Evolutionary conservation across 129 eudicot species (phyloP), one percentile per base, ranked within the genome.

Genomic region (Scalesia atractyloides): DNA sequence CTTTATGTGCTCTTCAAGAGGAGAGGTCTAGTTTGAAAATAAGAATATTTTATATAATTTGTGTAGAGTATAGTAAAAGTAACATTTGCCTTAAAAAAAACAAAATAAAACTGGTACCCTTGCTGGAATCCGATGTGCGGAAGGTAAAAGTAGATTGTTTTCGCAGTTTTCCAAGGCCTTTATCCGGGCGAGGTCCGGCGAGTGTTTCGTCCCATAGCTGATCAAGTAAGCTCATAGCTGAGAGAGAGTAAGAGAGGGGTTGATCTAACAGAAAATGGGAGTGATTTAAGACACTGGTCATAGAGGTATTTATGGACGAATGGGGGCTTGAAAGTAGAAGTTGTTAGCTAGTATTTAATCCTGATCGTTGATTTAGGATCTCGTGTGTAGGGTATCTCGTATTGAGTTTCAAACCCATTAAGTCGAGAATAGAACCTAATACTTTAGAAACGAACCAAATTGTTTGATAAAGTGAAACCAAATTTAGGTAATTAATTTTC

Each of bases 151-250:
- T 81, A 30, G 86, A 36, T 13, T 84, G 83, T 76, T 94, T 94
- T 19, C 99, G 86, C 49, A 94, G 89, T 79, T 84, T 90, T 26
- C 96, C 96, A 18, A 94, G 93, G 84, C 99, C 99, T 64, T 75
- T 82, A 0, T 94, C 99, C 69, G 99, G 99, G 58, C 73, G 81
- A 48, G 99, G 99, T 26, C 99, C 99, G 77, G 99, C 99, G 46
- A 94, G 83, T 11, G 99, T 90, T 67, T 94, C 99, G 63, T 94
- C 99, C 99, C 99, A 94, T 3, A 94, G 84, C 84, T 90, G 89
- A 61, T 94, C 97, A 58, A 94, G 91, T 63, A 94, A 71, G 69
- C 99, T 86, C 97, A 90, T 90, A 69, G 0, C 10, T 41, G 46
- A 41, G 39, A 36, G 4, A 41, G 46, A 41, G 5, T 3, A 4